Conservation (phyloP, 768 basidiomycete genomes). For the Lactarius akahatsu region DNA sequence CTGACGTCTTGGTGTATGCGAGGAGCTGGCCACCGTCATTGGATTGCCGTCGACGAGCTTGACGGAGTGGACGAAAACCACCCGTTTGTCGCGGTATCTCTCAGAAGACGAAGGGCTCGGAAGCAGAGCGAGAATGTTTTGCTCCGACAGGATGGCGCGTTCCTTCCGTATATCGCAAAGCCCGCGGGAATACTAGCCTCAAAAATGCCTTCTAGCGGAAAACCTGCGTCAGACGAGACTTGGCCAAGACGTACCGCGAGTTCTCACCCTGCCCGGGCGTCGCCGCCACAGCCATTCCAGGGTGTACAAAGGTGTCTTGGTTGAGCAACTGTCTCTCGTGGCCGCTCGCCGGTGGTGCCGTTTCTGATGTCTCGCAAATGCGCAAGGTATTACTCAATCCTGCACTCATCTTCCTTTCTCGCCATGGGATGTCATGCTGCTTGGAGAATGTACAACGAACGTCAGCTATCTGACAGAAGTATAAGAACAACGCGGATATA, state of each 20-base stretch:
- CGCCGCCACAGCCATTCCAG: neutral
- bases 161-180: neutral
- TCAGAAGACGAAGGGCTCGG: neutral
- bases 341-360: too few relatives aligned
- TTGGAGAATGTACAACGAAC: neutral
- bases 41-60: neutral
- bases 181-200: neutral
- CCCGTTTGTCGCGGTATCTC: neutral
- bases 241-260: neutral
- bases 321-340: neutral
- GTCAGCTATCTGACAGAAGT: neutral
- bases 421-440: neutral
- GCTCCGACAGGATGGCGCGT: neutral
- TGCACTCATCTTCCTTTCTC: neutral
- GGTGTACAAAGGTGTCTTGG: neutral
- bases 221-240: neutral
- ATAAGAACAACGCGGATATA: too few relatives aligned
- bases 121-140: neutral
- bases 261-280: neutral
- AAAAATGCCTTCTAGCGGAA: neutral
- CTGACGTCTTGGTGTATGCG: neutral
- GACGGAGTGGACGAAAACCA: neutral
- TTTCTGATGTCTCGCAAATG: too few relatives aligned
- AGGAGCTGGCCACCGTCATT: neutral
- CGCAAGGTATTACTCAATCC: neutral